Base-by-base conservation (phyloP, 1,284 basidiomycete species). In the Wallemia hederae region DNA sequence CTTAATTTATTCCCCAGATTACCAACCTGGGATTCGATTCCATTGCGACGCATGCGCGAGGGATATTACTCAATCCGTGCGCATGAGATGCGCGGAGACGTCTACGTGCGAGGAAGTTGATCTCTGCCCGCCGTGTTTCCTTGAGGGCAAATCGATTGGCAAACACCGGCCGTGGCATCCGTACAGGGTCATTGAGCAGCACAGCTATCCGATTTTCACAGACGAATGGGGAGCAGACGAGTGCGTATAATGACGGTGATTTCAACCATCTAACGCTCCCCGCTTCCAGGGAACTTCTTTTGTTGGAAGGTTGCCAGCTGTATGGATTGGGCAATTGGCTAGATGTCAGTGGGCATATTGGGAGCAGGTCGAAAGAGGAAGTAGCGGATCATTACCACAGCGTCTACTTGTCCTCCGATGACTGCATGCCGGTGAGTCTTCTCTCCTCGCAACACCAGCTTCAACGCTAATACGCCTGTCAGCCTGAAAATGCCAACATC, bases 181-280 rank as follows among this genome's bases (percentile, higher is more conserved):
- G 61, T 98, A 98, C 71, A 84, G 89, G 61, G 83, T 98, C 60
- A 84, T 97, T 63, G 90, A 94, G 74, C 79, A 94, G 66, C 86
- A 92, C 69, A 88, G 89, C 7, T 89, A 92, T 70, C 92, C 92
- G 2, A 94, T 98, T 67, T 94, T 96, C 67, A 79, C 81, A 15
- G 81, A 85, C 63, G 89, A 94, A 69, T 98, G 92, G 92, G 92
- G 91, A 31, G 94, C 91, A 9, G 92, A 98, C 72, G 92, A 98
- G 83, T 87, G 67, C 70, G 80, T 73, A 24, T 27, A n/a, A n/a
- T n/a, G n/a, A n/a, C n/a, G n/a, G n/a, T n/a, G n/a, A n/a, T n/a
- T n/a, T 26, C 60, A 25, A 22, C 3, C 59, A 24, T 25, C 55
- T 24, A 59, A 57, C 27, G 25, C 57, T 24, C 55, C 60, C 26